Conservation (phyloP, 805 yeast species). For the Starmerella floris region DNA sequence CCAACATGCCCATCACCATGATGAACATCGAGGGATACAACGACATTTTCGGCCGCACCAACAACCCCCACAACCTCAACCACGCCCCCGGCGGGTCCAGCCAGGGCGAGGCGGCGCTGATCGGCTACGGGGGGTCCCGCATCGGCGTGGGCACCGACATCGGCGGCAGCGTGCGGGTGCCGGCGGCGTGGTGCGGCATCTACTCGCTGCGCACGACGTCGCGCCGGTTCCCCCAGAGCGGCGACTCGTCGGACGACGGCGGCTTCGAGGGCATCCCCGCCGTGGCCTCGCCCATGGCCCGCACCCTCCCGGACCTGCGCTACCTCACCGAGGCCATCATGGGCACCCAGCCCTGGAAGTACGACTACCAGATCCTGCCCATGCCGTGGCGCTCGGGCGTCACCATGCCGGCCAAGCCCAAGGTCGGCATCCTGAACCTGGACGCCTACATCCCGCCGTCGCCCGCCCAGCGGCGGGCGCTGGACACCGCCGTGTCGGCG, state of each 20-base stretch:
- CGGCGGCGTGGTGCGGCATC: slow-evolving; percentile 41
- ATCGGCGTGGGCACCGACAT: slow-evolving; percentile 46
- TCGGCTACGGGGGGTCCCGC: slow-evolving; percentile 36
- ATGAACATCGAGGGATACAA: slow-evolving; percentile 45
- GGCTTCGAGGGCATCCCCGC: slow-evolving; percentile 32
- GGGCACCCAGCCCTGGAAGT: slow-evolving; percentile 42
- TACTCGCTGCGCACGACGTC: slow-evolving; percentile 40
- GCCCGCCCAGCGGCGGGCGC: slow-evolving; percentile 35
- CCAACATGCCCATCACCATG: slow-evolving; percentile 44
- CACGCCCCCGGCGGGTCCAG: slow-evolving; percentile 43
- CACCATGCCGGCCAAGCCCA: slow-evolving; percentile 32
- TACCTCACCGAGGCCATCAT: slow-evolving; percentile 36
- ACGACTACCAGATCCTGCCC: slow-evolving; percentile 34
- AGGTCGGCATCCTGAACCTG: slow-evolving; percentile 36
- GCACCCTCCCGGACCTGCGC: slow-evolving; percentile 38
- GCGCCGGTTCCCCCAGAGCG: slow-evolving; percentile 36
- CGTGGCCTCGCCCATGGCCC: slow-evolving; percentile 31
- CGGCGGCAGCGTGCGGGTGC: slow-evolving; percentile 44
- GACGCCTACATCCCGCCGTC: slow-evolving; percentile 40
- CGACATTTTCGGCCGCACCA: slow-evolving; percentile 39
- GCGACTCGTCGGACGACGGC: slow-evolving; percentile 32
- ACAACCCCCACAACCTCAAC: slow-evolving; percentile 37
- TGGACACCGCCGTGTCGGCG: slow-evolving; percentile 31
- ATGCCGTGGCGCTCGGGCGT: slow-evolving; percentile 37
- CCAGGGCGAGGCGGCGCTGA: slow-evolving; percentile 40